Percentiles rank a stretch among this genome's conserved stretches.
These are phyloP conservation scores for Nannizziopsis barbatae DNA, from an alignment of 2,329 filamentous ascomycete genomes.

Conservation along the genomic window DNA sequence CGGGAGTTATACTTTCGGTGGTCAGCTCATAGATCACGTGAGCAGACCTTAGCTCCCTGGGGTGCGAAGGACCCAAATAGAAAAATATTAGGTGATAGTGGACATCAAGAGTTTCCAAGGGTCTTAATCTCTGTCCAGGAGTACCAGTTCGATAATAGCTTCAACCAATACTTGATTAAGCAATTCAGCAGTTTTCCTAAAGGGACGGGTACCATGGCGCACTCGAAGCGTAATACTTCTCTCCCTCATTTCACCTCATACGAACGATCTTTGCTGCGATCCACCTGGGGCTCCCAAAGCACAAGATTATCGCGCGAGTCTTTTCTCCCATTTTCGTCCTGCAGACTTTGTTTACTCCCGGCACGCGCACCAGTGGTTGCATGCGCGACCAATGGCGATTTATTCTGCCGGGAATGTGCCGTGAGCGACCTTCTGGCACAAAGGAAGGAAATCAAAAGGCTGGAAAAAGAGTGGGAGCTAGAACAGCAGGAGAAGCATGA, in stretches of 20 bases:
- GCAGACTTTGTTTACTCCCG: conserved; percentile 72
- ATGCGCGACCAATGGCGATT: conserved; percentile 64
- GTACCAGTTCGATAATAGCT: too few relatives aligned
- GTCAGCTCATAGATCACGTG: too few relatives aligned
- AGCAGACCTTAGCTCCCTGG: too few relatives aligned
- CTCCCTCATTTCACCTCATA: conserved; percentile 88
- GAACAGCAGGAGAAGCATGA: conserved; percentile 53
- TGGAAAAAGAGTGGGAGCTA: conserved; percentile 55
- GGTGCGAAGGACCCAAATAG: too few relatives aligned
- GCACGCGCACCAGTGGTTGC: conserved; percentile 77
- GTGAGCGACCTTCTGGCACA: conserved; percentile 83
- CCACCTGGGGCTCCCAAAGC: conserved; percentile 67
- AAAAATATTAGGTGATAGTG: too few relatives aligned
- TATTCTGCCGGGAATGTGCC: conserved; percentile 93
- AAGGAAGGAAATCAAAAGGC: conserved; percentile 76
- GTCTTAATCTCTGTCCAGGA: too few relatives aligned
- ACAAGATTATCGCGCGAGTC: conserved; percentile 83
- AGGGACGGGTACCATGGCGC: conserved; percentile 27
- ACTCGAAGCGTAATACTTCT: conserved; percentile 74
- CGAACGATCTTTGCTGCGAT: conserved; percentile 72
- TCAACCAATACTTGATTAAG: too few relatives aligned
- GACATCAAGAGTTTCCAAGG: too few relatives aligned
- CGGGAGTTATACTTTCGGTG: too few relatives aligned
- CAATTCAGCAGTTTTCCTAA: too few relatives aligned
- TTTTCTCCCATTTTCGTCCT: conserved; percentile 83